Base-by-base conservation (phyloP, 225 moss, liverwort and hornwort genomes). In the Pseudisothecium myosuroides region DNA sequence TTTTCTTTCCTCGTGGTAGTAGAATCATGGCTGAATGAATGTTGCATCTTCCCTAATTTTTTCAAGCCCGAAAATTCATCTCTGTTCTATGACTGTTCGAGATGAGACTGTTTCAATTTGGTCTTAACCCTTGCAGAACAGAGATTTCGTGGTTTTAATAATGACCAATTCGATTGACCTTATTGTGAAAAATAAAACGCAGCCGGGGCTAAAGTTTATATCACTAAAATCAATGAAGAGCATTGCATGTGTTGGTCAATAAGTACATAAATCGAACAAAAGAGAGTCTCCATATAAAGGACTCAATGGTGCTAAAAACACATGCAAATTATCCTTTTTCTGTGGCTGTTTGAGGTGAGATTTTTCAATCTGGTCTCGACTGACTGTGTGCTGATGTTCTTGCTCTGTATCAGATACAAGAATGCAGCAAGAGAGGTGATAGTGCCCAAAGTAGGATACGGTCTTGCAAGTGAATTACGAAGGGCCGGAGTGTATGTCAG, bases 371-470 rank as follows among this genome's bases (percentile, higher is more conserved):
- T 19, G 67, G 67, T 39, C 66, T 66, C n/a, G 4, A 27, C 82
- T 87, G 69, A 60, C 54, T 45, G 22, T 61, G 31, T 62, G 62
- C 80, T 82, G 63, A 27, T 82, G 20, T 31, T 59, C 64, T 36
- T 89, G 54, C 83, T 72, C 15, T 65, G n/a, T 31, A n/a, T 59
- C 94, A 95, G 94, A 86, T 96, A 94, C 92, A 93, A 87, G 77
- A 79, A 87, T 66, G 95, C 95, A 68, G 95, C 94, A 14, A 86
- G 93, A 61, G 90, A 94, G 60, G 91, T 95, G 45, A 50, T 95
- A 58, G 88, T 93, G 76, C 96, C 96, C 62, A 95, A 93, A 92
- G 88, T 93, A 31, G 96, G 96, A 32, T 96, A 96, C 87, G 96
- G 96, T 36, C 91, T 96, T 78, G 95, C 93, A 4, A 82, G 91